Conservation (phyloP, 345 rosid genomes). For the Eutrema heterophyllum region DNA sequence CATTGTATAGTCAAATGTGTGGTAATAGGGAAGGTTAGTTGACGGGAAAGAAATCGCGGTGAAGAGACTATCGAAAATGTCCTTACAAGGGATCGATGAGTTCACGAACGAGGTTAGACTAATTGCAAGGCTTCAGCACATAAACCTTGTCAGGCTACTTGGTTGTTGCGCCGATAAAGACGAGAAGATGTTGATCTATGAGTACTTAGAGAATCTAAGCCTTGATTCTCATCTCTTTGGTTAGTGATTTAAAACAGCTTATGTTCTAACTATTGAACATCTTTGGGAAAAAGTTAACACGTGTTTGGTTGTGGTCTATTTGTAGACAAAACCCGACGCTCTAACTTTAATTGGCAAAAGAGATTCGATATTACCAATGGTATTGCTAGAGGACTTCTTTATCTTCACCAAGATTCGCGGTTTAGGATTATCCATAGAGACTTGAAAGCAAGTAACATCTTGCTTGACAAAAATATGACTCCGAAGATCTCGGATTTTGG, state of each 20-base stretch:
- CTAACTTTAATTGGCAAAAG: no score
- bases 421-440: no score
- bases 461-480: no score
- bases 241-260: constrained; percentile 32
- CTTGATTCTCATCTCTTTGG: constrained; percentile 58
- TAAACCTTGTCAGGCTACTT: constrained; percentile 58
- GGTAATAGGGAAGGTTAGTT: constrained; percentile 38
- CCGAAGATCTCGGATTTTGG: no score
- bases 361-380: no score
- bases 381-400: no score
- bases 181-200: constrained; percentile 66
- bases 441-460: no score
- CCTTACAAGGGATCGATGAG: constrained; percentile 57
- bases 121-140: constrained; percentile 73
- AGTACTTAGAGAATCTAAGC: constrained; percentile 65
- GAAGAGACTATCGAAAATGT: constrained; percentile 56
- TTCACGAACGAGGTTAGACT: constrained; percentile 68
- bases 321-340: no score
- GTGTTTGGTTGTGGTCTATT: no score
- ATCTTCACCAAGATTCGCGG: no score
- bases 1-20: background rate
- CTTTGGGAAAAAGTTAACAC: no score
- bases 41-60: constrained; percentile 60
- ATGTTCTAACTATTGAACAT: no score
- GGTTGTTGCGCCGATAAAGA: constrained; percentile 51